Conservation (phyloP, 257 asterid genomes). For the Datura wrightii region DNA sequence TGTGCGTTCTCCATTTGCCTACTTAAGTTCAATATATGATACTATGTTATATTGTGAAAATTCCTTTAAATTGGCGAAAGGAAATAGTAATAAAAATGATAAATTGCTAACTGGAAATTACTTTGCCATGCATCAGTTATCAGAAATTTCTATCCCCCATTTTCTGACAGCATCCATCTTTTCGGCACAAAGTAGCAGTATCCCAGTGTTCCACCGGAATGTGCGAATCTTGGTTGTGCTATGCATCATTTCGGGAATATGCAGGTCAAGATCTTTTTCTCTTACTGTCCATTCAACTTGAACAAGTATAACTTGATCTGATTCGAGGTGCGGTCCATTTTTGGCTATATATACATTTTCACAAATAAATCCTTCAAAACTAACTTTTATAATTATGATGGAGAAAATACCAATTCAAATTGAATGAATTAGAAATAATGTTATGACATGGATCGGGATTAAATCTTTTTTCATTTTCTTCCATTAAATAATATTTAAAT, state of each 20-base stretch:
- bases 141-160: constrained; percentile 91
- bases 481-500: not conserved
- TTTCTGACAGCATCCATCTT: constrained; percentile 87
- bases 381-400: too few relatives aligned
- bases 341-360: not conserved
- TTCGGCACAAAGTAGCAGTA: constrained; percentile 81
- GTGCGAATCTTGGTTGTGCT: constrained; percentile 68
- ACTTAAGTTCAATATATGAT: not conserved
- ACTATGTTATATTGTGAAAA: not conserved
- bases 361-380: not conserved
- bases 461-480: not conserved
- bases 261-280: constrained; percentile 77
- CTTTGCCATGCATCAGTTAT: constrained; percentile 58
- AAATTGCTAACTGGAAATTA: constrained; percentile 35
- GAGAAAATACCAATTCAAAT: not conserved
- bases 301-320: not conserved
- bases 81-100: too few relatives aligned
- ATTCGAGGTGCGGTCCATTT: not conserved
- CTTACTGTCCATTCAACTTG: not conserved
- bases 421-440: not conserved
- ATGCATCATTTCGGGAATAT: constrained; percentile 77
- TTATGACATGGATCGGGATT: not conserved
- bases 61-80: not conserved
- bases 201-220: constrained; percentile 69
- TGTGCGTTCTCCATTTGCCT: constrained; percentile 54